Evolutionary conservation across 768 basidiomycete genomes (phyloP).

Genomic region (Boletus fagicola): DNA sequence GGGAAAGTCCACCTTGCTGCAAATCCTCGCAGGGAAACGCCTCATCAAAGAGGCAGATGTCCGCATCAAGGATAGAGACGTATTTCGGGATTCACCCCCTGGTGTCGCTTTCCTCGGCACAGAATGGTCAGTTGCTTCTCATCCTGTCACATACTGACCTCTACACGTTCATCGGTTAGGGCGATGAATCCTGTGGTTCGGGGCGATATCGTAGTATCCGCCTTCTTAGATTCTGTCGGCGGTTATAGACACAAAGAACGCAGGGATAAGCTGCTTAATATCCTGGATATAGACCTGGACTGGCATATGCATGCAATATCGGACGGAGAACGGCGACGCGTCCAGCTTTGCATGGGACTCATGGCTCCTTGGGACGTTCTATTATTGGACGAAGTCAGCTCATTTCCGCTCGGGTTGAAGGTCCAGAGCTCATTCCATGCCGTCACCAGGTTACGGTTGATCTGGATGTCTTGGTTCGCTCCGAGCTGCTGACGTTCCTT

Average conservation of each 20-base stretch:
- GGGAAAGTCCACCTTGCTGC: slow-evolving; percentile 94
- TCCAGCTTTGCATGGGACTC: slow-evolving; percentile 94
- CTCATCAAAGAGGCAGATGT: slow-evolving; percentile 66
- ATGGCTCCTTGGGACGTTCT: slow-evolving; percentile 95
- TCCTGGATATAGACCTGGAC: slow-evolving; percentile 91
- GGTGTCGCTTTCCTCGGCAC: slow-evolving; percentile 90
- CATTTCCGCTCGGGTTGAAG: background rate
- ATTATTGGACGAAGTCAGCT: slow-evolving; percentile 82
- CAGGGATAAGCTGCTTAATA: slow-evolving; percentile 80
- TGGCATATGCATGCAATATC: slow-evolving; percentile 97
- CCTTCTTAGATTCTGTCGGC: slow-evolving; percentile 95
- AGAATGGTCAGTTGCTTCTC: slow-evolving; percentile 65
- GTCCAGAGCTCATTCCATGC: background rate
- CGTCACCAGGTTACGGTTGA: slow-evolving; percentile 84
- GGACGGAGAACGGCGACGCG: slow-evolving; percentile 90
- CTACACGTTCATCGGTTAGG: slow-evolving; percentile 42
- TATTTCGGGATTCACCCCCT: slow-evolving; percentile 82
- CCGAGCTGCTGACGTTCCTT: slow-evolving; percentile 86
- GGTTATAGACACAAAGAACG: slow-evolving; percentile 92
- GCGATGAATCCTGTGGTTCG: slow-evolving; percentile 97
- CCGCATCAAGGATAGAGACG: slow-evolving; percentile 75
- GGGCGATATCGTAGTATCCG: slow-evolving; percentile 86
- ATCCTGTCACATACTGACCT: background rate
- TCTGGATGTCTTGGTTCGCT: slow-evolving; percentile 91
- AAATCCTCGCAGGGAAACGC: slow-evolving; percentile 90